Percentiles rank a stretch among this genome's conserved stretches.
These are phyloP conservation scores for Saccharomycopsis fibuligera DNA, from an alignment of 805 yeast genomes.

Conservation along the genomic window DNA sequence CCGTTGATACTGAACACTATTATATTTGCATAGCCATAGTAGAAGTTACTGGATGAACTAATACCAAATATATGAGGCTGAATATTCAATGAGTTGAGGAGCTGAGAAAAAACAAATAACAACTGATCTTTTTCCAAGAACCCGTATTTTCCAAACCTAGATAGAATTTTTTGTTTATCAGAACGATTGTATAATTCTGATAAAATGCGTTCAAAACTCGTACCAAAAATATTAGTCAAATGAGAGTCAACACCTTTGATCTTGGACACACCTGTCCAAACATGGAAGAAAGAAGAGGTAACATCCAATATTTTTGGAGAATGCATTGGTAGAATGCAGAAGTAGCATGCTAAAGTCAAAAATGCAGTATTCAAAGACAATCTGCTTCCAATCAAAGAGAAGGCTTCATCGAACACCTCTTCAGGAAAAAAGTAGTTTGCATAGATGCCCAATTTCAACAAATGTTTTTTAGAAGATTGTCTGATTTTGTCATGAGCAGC, in stretches of 20 bases:
- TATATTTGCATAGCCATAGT: conserved; percentile 40
- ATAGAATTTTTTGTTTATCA: conserved; percentile 26
- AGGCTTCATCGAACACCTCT: conserved; percentile 38
- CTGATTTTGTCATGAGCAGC: conserved; percentile 37
- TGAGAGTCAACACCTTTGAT: conserved; percentile 53
- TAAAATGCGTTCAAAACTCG: conserved; percentile 46
- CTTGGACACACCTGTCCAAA: conserved; percentile 57
- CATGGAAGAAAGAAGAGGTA: conserved; percentile 59
- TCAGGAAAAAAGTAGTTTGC: conserved; percentile 51
- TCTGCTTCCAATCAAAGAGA: conserved; percentile 44
- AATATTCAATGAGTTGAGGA: conserved; percentile 40
- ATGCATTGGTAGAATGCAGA: conserved; percentile 45
- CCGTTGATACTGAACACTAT: conserved; percentile 62
- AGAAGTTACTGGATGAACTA: conserved; percentile 30
- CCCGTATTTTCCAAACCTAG: conserved; percentile 48
- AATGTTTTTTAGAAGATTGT: conserved; percentile 37
- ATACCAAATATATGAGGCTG: conserved; percentile 43
- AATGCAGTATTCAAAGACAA: conserved; percentile 50
- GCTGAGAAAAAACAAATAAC: conserved; percentile 49
- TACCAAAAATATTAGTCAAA: conserved; percentile 58
- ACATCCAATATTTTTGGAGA: conserved; percentile 44
- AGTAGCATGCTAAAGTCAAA: conserved; percentile 44
- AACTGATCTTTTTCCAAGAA: conserved; percentile 60
- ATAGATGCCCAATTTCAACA: conserved; percentile 44
- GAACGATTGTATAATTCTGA: conserved; percentile 26